Percentiles rank a stretch among this genome's conserved stretches.
These are phyloP conservation scores for Nicotiana tomentosiformis DNA, from an alignment of 257 asterid species.

Conservation along the genomic window DNA sequence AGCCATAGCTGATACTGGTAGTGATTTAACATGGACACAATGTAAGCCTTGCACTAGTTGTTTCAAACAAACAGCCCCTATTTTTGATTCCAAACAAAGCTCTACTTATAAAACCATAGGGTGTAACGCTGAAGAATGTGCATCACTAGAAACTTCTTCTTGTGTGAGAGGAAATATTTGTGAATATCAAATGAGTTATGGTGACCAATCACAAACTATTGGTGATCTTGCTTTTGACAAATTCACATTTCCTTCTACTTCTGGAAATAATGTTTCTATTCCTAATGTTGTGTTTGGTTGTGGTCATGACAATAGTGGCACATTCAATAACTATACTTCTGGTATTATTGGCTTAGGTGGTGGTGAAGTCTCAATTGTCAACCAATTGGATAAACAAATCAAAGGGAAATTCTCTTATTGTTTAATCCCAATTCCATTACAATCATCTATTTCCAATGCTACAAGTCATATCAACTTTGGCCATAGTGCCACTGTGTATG, in stretches of 20 bases:
- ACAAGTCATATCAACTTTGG: constrained; percentile 14
- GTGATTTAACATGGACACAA: constrained; percentile 39
- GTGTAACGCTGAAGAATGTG: constrained; percentile 11
- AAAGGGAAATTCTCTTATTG: constrained; percentile 22
- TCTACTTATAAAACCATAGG: constrained; percentile 10
- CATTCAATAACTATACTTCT: background rate
- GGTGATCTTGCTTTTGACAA: constrained; percentile 8
- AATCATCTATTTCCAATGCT: background rate
- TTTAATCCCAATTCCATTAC: background rate
- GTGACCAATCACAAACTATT: constrained; percentile 4
- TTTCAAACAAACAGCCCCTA: constrained; percentile 18
- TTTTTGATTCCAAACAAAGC: constrained; percentile 24
- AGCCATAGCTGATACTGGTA: constrained; percentile 41
- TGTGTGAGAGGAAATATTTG: constrained; percentile 10
- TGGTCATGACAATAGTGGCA: constrained; percentile 11
- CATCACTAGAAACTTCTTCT: background rate
- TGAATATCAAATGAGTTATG: constrained; percentile 15
- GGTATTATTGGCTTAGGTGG: constrained; percentile 20
- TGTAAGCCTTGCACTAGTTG: constrained; percentile 36
- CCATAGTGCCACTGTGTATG: constrained; percentile 1
- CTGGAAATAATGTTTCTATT: background rate
- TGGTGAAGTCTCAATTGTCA: constrained; percentile 3
- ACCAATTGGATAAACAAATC: background rate
- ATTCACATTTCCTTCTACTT: constrained; percentile 1
- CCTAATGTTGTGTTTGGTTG: constrained; percentile 12